These are phyloP conservation scores for Holtermanniella nyarrowii DNA, from an alignment of 768 basidiomycete species.

Conservation along the genomic window DNA sequence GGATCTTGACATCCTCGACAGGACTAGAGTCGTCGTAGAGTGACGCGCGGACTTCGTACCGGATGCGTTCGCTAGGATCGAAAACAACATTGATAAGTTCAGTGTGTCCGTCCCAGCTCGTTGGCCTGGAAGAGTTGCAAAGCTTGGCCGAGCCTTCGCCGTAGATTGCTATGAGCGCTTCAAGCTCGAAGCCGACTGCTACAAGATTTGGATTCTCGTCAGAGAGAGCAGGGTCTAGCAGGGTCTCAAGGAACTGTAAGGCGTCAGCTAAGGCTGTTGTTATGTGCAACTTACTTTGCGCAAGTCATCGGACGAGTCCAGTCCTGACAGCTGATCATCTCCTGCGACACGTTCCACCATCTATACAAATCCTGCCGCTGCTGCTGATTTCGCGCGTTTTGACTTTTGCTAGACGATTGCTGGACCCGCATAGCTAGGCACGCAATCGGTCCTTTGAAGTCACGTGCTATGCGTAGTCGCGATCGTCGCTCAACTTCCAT, in stretches of 20 bases:
- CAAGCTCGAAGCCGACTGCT: constrained; percentile 37
- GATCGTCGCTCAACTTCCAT: too few species aligned
- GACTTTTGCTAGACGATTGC: too few species aligned
- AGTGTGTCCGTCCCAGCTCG: constrained; percentile 4
- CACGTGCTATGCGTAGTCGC: too few species aligned
- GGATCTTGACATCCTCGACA: constrained; percentile 17
- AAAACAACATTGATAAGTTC: constrained; percentile 5
- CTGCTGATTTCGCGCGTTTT: too few species aligned
- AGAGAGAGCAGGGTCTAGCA: constrained; percentile 18
- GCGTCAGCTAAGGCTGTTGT: too few species aligned
- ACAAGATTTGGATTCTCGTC: constrained; percentile 25
- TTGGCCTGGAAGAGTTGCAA: constrained; percentile 18
- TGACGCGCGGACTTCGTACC: constrained; percentile 34
- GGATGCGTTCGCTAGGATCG: constrained; percentile 24
- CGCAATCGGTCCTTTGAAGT: too few species aligned
- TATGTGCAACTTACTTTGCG: too few species aligned
- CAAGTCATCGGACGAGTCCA: too few species aligned
- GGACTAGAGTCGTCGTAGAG: constrained; percentile 25
- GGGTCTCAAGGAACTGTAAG: constrained; percentile 28
- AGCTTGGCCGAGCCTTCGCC: constrained; percentile 18
- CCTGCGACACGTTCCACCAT: too few species aligned
- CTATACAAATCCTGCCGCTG: too few species aligned
- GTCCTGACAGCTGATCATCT: too few species aligned
- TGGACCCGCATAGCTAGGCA: too few species aligned
- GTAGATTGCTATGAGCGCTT: constrained; percentile 36